phyloP scores from a whole-genome alignment of 2,329 filamentous ascomycete species.

The Epichloe sp. region DNA sequence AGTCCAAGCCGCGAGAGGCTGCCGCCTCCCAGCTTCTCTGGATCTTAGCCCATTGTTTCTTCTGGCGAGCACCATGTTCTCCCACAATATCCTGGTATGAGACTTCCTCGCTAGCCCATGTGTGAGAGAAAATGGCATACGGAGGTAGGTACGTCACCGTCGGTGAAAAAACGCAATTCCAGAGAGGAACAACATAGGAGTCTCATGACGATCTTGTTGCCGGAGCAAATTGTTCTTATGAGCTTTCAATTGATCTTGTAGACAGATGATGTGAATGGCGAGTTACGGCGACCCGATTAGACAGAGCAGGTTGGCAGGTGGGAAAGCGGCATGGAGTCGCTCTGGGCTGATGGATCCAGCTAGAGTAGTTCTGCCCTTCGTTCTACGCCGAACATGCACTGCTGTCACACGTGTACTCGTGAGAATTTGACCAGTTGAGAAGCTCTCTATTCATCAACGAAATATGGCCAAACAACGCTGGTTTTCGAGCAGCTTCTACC shows the following conservation, averaged over 20 bases:
- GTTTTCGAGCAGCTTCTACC: neutral
- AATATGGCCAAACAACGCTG: neutral
- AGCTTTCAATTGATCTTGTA: too few relatives aligned
- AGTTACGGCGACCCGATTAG: too few relatives aligned
- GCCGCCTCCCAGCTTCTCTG: slow-evolving; percentile 7
- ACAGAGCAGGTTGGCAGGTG: neutral
- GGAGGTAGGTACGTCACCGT: neutral
- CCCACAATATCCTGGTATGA: neutral
- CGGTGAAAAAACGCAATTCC: neutral
- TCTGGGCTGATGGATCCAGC: too few relatives aligned
- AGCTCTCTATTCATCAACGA: neutral
- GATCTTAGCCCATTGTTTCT: slow-evolving; percentile 5
- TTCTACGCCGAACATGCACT: too few relatives aligned
- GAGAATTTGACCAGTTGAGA: neutral
- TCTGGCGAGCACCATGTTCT: neutral
- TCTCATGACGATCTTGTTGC: neutral
- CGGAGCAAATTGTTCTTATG: neutral
- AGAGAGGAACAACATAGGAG: neutral
- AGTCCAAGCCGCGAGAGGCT: neutral
- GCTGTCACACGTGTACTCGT: too few relatives aligned
- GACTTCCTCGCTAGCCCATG: neutral
- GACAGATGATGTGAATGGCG: too few relatives aligned
- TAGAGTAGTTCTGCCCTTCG: too few relatives aligned
- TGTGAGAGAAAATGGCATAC: neutral
- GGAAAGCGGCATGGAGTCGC: neutral